Conservation (phyloP, 2,329 filamentous ascomycete genomes). For the Dactylellina parvicollis region DNA sequence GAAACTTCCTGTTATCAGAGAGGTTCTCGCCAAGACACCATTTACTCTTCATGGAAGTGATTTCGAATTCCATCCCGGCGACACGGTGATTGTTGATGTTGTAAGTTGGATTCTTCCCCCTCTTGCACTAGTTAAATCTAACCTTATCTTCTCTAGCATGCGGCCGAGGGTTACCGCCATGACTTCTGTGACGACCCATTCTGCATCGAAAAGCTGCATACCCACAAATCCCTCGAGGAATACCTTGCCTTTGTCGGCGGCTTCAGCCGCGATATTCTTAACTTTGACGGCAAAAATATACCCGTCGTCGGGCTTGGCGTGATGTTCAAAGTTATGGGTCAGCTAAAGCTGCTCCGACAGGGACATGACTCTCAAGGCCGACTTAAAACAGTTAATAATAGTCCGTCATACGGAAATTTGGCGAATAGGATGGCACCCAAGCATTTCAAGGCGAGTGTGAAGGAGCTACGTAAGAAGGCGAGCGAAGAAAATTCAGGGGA, state of each 20-base stretch:
- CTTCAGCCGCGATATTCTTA: constrained; percentile 39
- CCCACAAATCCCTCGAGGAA: constrained; percentile 25
- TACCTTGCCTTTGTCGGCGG: constrained; percentile 38
- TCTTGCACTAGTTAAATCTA: neutral
- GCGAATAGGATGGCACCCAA: constrained; percentile 54
- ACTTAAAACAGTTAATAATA: constrained; percentile 53
- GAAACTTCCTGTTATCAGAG: constrained; percentile 30
- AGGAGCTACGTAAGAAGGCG: constrained; percentile 10
- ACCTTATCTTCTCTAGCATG: constrained; percentile 2
- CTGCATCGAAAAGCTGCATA: constrained; percentile 47
- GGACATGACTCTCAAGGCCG: constrained; percentile 54
- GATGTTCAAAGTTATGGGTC: constrained; percentile 56
- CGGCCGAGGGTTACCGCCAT: constrained; percentile 33
- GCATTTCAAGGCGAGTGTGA: constrained; percentile 16
- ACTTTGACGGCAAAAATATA: constrained; percentile 34
- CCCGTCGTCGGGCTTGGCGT: constrained; percentile 42
- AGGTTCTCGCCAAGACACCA: constrained; percentile 17
- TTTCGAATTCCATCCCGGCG: constrained; percentile 41
- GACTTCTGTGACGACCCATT: constrained; percentile 46
- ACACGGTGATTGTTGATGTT: constrained; percentile 37
- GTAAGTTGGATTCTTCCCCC: constrained; percentile 8
- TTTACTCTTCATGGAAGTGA: constrained; percentile 36
- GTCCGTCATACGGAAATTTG: constrained; percentile 52
- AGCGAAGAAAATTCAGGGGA: constrained; percentile 30
- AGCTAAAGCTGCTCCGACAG: constrained; percentile 54